phyloP scores from a whole-genome alignment of 2,329 filamentous ascomycete genomes.

The Aspergillus puulaauensis region DNA sequence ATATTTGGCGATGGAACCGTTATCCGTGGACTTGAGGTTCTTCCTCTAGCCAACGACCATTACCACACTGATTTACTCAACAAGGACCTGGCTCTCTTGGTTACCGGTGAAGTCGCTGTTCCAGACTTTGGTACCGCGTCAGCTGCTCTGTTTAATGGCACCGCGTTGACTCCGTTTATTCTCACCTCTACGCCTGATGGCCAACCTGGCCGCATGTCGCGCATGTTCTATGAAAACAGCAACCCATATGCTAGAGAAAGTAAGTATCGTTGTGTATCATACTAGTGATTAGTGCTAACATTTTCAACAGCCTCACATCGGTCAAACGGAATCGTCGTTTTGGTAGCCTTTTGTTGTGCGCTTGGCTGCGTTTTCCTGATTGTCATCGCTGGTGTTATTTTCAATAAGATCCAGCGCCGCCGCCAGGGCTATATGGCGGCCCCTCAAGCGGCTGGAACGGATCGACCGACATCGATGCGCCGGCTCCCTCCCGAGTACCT shows the following conservation, averaged over 20 bases:
- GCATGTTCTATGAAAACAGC: conserved; percentile 78
- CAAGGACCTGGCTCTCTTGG: conserved; percentile 68
- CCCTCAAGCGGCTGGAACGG: conserved; percentile 45
- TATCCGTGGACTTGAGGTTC: conserved; percentile 79
- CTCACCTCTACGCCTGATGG: conserved; percentile 69
- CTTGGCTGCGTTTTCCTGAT: conserved; percentile 50
- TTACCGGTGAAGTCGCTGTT: conserved; percentile 80
- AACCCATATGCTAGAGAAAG: conserved; percentile 68
- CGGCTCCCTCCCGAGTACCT: conserved; percentile 49
- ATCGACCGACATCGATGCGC: conserved; percentile 47
- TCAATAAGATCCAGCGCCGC: conserved; percentile 48
- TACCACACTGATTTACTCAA: conserved; percentile 63
- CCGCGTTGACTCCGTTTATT: conserved; percentile 72
- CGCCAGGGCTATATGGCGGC: conserved; percentile 48
- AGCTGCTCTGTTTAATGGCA: conserved; percentile 85
- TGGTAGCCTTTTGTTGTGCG: conserved; percentile 49
- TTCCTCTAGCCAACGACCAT: conserved; percentile 70
- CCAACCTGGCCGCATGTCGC: conserved; percentile 70
- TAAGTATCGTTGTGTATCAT: conserved; percentile 47
- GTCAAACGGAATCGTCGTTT: conserved; percentile 46
- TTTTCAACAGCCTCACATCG: conserved; percentile 32
- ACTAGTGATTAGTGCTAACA: conserved; percentile 1
- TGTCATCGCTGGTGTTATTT: conserved; percentile 46
- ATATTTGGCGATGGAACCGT: conserved; percentile 64
- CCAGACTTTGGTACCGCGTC: conserved; percentile 77